phyloP scores from a whole-genome alignment of 2,329 filamentous ascomycete species.

The Aspergillus sclerotialis region DNA sequence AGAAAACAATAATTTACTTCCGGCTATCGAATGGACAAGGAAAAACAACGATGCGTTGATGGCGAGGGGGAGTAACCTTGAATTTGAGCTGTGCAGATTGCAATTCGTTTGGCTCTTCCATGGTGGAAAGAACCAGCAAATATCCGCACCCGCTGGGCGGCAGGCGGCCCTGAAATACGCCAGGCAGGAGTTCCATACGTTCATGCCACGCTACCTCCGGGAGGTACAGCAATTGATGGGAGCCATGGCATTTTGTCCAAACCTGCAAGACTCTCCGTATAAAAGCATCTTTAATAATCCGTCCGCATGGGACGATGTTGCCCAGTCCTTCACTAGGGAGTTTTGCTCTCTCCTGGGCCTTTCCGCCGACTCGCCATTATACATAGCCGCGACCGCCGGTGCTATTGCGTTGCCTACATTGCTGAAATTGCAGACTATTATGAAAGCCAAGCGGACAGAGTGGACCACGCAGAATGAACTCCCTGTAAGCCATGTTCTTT shows the following conservation, averaged over 20 bases:
- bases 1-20: constrained; percentile 61
- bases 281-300: constrained; percentile 66
- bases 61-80: constrained; percentile 78
- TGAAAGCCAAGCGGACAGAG: constrained; percentile 82
- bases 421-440: constrained; percentile 79
- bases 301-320: constrained; percentile 73
- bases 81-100: constrained; percentile 86
- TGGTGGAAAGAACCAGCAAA: constrained; percentile 52
- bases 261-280: constrained; percentile 73
- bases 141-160: constrained; percentile 22
- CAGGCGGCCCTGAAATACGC: constrained; percentile 67
- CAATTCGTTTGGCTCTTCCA: constrained; percentile 87
- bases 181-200: constrained; percentile 63
- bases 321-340: constrained; percentile 81
- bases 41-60: constrained; percentile 65
- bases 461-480: constrained; percentile 92
- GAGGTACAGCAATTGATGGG: constrained; percentile 78
- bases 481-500: constrained; percentile 53
- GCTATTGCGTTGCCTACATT: constrained; percentile 84
- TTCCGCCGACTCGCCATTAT: constrained; percentile 85
- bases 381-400: constrained; percentile 85
- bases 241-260: constrained; percentile 71
- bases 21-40: constrained; percentile 83
- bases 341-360: constrained; percentile 90
- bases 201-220: constrained; percentile 64